Evolutionary conservation across 2,329 filamentous ascomycete species (phyloP).

Genomic region (Aureobasidium sp.): DNA sequence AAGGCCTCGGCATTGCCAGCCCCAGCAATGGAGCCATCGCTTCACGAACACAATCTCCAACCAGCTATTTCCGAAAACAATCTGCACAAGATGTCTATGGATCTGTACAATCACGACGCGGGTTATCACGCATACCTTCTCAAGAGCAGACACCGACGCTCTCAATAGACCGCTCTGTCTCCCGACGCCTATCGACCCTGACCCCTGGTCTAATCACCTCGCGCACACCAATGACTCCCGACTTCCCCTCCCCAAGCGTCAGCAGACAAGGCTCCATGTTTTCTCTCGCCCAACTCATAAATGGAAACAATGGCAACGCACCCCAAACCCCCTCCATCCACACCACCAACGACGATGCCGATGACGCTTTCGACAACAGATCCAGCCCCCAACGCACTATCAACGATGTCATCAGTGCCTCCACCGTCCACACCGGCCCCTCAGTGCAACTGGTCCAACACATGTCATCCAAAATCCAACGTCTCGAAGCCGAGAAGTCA

Average conservation of each 20-base stretch:
- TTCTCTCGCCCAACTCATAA: slow-evolving; percentile 25
- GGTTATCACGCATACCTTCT: background rate
- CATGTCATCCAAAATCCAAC: slow-evolving; percentile 87
- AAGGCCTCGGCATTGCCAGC: slow-evolving; percentile 17
- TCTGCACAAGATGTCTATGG: slow-evolving; percentile 29
- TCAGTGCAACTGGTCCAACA: slow-evolving; percentile 92
- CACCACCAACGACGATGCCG: slow-evolving; percentile 43
- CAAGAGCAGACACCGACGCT: slow-evolving; percentile 11
- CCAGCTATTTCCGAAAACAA: slow-evolving; percentile 30
- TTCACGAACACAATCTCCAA: slow-evolving; percentile 27
- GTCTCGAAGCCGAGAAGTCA: slow-evolving; percentile 86
- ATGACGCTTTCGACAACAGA: slow-evolving; percentile 45
- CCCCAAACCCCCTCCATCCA: slow-evolving; percentile 40
- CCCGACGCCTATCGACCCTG: slow-evolving; percentile 23
- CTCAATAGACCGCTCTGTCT: slow-evolving; percentile 25
- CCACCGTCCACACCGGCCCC: slow-evolving; percentile 81
- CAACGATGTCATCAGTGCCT: slow-evolving; percentile 44
- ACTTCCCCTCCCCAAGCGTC: slow-evolving; percentile 19
- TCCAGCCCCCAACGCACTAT: slow-evolving; percentile 60
- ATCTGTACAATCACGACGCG: slow-evolving; percentile 20
- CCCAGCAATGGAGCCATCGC: slow-evolving; percentile 16
- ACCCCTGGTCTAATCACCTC: slow-evolving; percentile 14
- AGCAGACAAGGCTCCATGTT: slow-evolving; percentile 40
- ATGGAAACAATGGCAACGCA: slow-evolving; percentile 20
- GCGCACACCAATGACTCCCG: slow-evolving; percentile 7